Evolutionary conservation across 2,329 filamentous ascomycete genomes (phyloP).

Genomic region (Purpureocillium takamizusanense): DNA sequence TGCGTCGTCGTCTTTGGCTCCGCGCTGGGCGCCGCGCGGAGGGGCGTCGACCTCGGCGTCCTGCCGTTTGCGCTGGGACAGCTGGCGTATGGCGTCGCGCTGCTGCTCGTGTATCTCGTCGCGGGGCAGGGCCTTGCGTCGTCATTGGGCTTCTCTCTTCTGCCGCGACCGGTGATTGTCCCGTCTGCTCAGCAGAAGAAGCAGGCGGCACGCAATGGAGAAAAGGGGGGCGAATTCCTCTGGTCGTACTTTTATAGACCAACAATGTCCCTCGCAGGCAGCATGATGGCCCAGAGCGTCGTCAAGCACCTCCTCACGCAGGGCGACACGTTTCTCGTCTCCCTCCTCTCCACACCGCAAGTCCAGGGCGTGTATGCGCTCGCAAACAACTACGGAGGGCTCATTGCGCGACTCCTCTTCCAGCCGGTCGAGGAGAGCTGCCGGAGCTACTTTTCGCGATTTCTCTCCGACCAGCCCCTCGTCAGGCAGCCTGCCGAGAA

Average conservation of each 20-base stretch:
- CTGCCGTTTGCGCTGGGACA: constrained; percentile 88
- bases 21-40: constrained; percentile 52
- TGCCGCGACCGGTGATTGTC: constrained; percentile 35
- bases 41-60: constrained; percentile 53
- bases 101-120: constrained; percentile 62
- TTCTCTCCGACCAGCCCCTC: constrained; percentile 49
- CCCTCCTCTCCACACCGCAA: constrained; percentile 62
- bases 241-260: constrained; percentile 57
- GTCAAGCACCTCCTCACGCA: constrained; percentile 93
- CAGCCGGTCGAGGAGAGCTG: constrained; percentile 94
- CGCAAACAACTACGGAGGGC: constrained; percentile 87
- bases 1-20: constrained; percentile 66
- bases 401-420: constrained; percentile 81
- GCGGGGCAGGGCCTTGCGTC: constrained; percentile 49
- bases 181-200: too few relatives aligned
- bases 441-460: constrained; percentile 77
- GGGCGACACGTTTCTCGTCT: constrained; percentile 84
- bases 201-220: not conserved
- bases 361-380: constrained; percentile 89
- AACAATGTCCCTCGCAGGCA: constrained; percentile 65
- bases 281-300: constrained; percentile 76
- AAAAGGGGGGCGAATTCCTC: constrained; percentile 30
- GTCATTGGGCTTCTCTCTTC: constrained; percentile 58
- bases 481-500: not conserved
- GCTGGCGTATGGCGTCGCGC: constrained; percentile 59